Evolutionary conservation across 129 eudicot genomes (phyloP).

Genomic region (Arctium minus): DNA sequence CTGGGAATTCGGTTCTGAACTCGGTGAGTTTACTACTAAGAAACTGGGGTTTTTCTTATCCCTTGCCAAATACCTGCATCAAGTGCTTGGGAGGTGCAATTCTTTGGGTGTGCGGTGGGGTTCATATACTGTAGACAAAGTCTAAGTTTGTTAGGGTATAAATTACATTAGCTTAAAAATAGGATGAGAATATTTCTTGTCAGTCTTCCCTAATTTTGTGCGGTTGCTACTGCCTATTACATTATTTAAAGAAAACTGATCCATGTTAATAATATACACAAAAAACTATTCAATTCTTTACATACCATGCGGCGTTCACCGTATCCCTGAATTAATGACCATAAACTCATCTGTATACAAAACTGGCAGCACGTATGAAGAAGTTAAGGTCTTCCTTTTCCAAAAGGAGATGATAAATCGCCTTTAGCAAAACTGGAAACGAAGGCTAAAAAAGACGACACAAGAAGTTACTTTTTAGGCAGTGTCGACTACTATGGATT

Average conservation of each 20-base stretch:
- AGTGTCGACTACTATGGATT: not conserved
- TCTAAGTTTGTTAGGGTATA: not conserved
- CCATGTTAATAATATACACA: too few species aligned
- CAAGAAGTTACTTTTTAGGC: not conserved
- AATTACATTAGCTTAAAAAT: not conserved
- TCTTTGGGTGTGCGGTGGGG: not conserved
- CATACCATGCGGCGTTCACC: not conserved
- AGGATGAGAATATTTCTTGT: not conserved
- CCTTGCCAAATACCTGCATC: not conserved
- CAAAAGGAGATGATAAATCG: not conserved
- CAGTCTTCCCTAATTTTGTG: not conserved
- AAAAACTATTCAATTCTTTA: too few species aligned
- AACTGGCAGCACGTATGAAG: not conserved
- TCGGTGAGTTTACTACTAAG: slow-evolving; percentile 43
- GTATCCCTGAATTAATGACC: not conserved
- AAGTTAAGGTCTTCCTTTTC: not conserved
- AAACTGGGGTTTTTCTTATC: not conserved
- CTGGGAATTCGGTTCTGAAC: slow-evolving; percentile 63
- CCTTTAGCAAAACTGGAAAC: not conserved
- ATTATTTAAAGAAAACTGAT: too few species aligned
- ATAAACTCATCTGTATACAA: not conserved
- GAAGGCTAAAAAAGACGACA: not conserved
- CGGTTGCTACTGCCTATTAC: not conserved
- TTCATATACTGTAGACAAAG: not conserved
- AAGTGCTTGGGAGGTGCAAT: not conserved